Evolutionary conservation across 1,284 basidiomycete genomes (phyloP), one percentile per base, ranked within the genome.

Genomic region (Stygiomarasmius scandens): DNA sequence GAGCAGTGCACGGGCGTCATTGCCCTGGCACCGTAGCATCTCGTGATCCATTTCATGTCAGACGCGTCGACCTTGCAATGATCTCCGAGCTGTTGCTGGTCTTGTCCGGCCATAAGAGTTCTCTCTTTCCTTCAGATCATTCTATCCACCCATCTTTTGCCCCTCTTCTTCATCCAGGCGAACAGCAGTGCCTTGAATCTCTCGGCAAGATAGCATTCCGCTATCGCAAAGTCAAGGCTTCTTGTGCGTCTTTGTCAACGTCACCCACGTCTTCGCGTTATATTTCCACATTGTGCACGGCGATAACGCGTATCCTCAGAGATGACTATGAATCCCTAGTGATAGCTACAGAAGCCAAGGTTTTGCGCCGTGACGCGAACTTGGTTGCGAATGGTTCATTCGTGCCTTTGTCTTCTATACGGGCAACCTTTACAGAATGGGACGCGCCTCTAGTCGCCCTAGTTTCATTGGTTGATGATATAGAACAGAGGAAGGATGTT

Each of bases 81-180:
- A 91, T 95, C 61, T 87, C 92, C 63, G 93, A 95, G 73, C 77
- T 95, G 51, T 82, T 95, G 46, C 83, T 94, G 54, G 80, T 94
- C 51, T 86, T 95, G 48, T 85, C 88, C 2, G 93, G 93, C 38
- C 92, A 95, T 74, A 79, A 84, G 1, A 95, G 93, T 0, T 90
- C 92, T 1, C 78, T 95, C 52, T 92, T 95, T 67, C 79, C 84
- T 10, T 67, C 73, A 51, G 82, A 84, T 49, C 72, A 84, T 60
- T 74, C 77, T 14, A 67, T 93, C 12, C 79, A 89, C 52, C 83
- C 89, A 2, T 79, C 86, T 0, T 88, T 94, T 64, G 70, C 78
- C 1, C 77, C 85, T 10, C 83, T 93, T 19, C 81, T 95, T 1
- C 93, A 95, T 67, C 93, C 93, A 1, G 93, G 93, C 2, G 93